Evolutionary conservation across 2,329 filamentous ascomycete genomes (phyloP).

Genomic region (Colletotrichum phormii): DNA sequence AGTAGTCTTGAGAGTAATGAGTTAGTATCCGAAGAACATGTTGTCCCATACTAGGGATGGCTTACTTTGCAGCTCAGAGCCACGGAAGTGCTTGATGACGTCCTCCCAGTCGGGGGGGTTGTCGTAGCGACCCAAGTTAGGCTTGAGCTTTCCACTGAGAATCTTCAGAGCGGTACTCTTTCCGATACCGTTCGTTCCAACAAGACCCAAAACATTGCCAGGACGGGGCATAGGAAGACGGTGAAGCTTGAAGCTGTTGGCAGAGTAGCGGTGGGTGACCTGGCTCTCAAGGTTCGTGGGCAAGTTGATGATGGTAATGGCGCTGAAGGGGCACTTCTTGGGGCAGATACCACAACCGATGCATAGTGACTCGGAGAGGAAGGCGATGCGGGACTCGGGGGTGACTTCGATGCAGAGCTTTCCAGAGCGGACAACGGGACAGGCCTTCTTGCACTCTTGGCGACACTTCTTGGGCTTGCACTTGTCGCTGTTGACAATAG

Average conservation of each 20-base stretch:
- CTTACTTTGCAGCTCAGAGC: constrained; percentile 95
- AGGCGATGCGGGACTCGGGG: constrained; percentile 90
- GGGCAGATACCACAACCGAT: constrained; percentile 99
- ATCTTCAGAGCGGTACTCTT: constrained; percentile 99
- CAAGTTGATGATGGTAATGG: constrained; percentile 99
- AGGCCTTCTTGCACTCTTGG: constrained; percentile 99
- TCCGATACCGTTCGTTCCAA: constrained; percentile 99
- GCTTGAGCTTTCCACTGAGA: constrained; percentile 97
- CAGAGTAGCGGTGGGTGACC: constrained; percentile 97
- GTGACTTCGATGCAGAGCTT: constrained; percentile 98
- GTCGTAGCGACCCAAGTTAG: constrained; percentile 93
- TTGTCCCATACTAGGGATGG: constrained; percentile 20
- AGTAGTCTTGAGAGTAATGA: constrained; percentile 75
- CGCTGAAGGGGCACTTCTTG: constrained; percentile 98
- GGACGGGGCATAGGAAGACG: constrained; percentile 95
- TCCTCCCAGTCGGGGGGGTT: constrained; percentile 99
- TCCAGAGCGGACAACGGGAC: constrained; percentile 95
- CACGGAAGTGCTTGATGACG: constrained; percentile 97
- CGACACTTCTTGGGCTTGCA: constrained; percentile 82
- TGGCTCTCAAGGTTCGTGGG: constrained; percentile 98
- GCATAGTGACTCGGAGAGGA: constrained; percentile 95
- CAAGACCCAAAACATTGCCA: constrained; percentile 93
- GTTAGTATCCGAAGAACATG: constrained; percentile 1
- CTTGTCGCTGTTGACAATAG: constrained; percentile 99
- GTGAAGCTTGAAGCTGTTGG: constrained; percentile 99